Evolutionary conservation across 1,139 yeast genomes (phyloP), one percentile per base, ranked within the genome.

Genomic region (Geotrichum bryndzae): DNA sequence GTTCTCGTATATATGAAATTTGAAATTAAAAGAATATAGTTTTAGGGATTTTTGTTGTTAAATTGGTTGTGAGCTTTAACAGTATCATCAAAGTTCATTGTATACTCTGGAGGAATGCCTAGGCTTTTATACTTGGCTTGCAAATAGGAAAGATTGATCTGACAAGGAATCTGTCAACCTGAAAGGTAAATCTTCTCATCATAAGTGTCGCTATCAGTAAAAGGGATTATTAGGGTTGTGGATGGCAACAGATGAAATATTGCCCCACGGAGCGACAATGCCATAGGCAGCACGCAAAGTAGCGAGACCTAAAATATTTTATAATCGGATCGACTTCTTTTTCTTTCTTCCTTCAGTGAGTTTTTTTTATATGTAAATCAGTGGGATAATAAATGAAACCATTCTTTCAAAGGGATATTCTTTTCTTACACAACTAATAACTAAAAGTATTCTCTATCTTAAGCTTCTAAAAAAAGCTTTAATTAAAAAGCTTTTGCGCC

Each of bases 111-210:
- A 66, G 84, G 83, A 25, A 73, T 76, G 11, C 70, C 75, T 65
- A 85, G 82, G 60, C 79, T 78, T 29, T 69, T 71, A 61, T 82
- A 80, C 53, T 67, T 65, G 57, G 80, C 80, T 69, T 85, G 83
- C 0, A 82, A 74, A 53, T 76, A 2, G 76, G 78, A 68, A 83
- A 84, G 58, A 84, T 75, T 1, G 86, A 77, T 77, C 85, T 80
- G 0, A 84, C 84, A 60, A 86, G 88, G 69, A 88, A 85, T 67
- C 89, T 73, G 2, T 89, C 89, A 72, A 85, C 85, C 53, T 85
- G 84, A 54, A 84, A 69, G 23, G 83, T 82, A 61, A 84, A 18
- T 74, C 65, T 84, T 83, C 69, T 84, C 85, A 68, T 80, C 71
- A 67, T 84, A 85, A 61, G 85, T 82, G 61, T 85, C 86, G 54